Conservation (phyloP, 495 filamentous ascomycete genomes). For the Pseudomonodictys pantanalensis region DNA sequence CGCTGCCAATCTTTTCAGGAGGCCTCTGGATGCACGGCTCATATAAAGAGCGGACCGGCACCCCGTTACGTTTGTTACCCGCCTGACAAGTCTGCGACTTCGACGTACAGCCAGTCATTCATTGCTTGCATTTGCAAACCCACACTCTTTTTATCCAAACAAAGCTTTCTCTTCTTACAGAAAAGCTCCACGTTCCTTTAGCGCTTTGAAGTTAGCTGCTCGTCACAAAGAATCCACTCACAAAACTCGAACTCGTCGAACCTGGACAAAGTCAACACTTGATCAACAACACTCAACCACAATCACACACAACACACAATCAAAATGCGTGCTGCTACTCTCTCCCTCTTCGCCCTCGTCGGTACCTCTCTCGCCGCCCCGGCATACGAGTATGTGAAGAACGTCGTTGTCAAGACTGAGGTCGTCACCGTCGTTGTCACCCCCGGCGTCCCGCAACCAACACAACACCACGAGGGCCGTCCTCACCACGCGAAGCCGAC, state of each 20-base stretch:
- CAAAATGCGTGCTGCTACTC: not conserved
- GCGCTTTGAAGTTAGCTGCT: not conserved
- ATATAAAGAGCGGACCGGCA: not conserved
- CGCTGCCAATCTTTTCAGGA: too few relatives aligned
- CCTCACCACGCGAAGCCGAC: not conserved
- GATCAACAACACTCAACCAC: too few relatives aligned
- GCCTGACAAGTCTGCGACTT: constrained; percentile 21
- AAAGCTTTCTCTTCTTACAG: not conserved
- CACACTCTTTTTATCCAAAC: not conserved
- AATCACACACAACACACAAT: not conserved
- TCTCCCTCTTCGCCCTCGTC: constrained; percentile 9
- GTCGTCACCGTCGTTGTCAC: constrained; percentile 7
- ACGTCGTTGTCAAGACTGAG: constrained; percentile 7
- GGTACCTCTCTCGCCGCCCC: constrained; percentile 10
- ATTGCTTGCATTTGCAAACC: not conserved
- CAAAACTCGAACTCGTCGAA: constrained; percentile 7
- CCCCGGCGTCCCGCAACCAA: not conserved
- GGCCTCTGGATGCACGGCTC: not conserved
- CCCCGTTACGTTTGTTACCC: not conserved
- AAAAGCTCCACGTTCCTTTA: constrained; percentile 10
- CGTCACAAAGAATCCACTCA: not conserved
- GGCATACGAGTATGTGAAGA: not conserved
- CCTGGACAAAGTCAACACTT: not conserved
- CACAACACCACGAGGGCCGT: not conserved
- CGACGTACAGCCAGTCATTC: constrained; percentile 16